phyloP scores from a whole-genome alignment of 176 grass and related monocot genomes.

The Lolium perenne region DNA sequence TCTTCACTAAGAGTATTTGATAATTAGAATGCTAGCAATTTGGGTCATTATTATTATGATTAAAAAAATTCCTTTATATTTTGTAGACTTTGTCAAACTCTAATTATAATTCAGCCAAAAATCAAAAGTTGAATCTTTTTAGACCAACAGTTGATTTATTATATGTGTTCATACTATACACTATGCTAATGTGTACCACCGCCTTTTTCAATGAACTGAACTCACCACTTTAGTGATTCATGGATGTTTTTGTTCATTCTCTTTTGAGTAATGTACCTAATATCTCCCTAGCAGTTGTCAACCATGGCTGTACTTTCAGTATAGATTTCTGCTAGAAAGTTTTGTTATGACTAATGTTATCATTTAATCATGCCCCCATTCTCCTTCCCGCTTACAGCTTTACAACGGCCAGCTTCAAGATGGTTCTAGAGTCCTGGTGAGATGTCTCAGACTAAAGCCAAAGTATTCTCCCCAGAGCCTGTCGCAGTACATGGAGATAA shows the following conservation, averaged over 20 bases:
- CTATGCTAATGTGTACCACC: no score
- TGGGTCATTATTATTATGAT: neutral
- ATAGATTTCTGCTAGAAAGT: neutral
- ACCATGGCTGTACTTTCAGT: neutral
- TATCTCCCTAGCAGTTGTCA: neutral
- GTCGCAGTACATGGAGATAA: conserved; percentile 74
- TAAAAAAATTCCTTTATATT: no score
- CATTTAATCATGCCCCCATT: neutral
- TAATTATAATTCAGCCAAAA: no score
- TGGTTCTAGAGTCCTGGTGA: conserved; percentile 63
- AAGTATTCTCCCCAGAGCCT: conserved; percentile 75
- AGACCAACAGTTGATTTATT: no score
- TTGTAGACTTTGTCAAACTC: no score
- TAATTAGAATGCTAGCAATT: neutral
- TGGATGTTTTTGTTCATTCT: conserved; percentile 25
- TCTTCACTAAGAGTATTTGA: neutral
- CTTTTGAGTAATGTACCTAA: neutral
- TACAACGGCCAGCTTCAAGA: conserved; percentile 81
- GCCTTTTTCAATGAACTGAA: neutral
- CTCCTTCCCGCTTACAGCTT: conserved; percentile 38
- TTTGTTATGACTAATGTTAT: no score
- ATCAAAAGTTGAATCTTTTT: no score
- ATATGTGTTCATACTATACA: no score
- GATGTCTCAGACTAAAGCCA: conserved; percentile 67
- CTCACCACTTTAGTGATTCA: neutral